phyloP scores from a whole-genome alignment of 1,139 yeast species.

The Zygotorulaspora mrakii region DNA sequence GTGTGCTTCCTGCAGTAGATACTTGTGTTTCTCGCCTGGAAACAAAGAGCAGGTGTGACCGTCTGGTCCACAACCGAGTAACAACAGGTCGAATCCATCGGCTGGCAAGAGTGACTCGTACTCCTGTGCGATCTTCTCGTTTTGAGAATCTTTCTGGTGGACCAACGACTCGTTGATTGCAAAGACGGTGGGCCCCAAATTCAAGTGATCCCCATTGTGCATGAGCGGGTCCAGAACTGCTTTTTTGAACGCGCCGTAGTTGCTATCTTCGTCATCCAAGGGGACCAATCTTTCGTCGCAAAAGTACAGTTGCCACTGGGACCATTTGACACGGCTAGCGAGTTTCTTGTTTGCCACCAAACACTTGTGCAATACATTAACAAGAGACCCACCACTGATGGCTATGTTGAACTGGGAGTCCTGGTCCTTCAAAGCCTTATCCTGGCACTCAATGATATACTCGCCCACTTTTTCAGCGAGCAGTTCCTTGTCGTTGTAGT shows the following conservation, averaged over 20 bases:
- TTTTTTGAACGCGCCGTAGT: constrained; percentile 82
- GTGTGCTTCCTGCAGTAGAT: constrained; percentile 59
- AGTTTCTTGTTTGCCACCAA: constrained; percentile 55
- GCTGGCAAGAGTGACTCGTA: constrained; percentile 73
- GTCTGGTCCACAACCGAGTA: constrained; percentile 97
- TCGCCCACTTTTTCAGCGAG: constrained; percentile 57
- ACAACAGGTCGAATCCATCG: constrained; percentile 72
- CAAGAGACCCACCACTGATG: constrained; percentile 85
- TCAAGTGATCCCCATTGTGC: constrained; percentile 26
- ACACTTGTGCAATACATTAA: constrained; percentile 68
- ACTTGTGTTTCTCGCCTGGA: constrained; percentile 57
- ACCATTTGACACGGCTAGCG: constrained; percentile 64
- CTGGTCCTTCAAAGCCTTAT: constrained; percentile 43
- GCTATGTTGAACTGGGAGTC: constrained; percentile 62
- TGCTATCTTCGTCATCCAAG: constrained; percentile 76
- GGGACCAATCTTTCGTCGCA: constrained; percentile 97
- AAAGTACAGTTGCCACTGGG: constrained; percentile 89
- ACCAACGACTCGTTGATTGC: constrained; percentile 77
- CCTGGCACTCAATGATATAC: constrained; percentile 53
- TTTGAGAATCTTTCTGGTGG: constrained; percentile 51
- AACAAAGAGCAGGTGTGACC: constrained; percentile 96
- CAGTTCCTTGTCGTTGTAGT: constrained; percentile 51
- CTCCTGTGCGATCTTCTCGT: constrained; percentile 73
- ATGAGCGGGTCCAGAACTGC: constrained; percentile 61
- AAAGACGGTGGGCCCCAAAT: constrained; percentile 60